phyloP scores from a whole-genome alignment of 768 basidiomycete species.

The Sutorius australiensis region DNA sequence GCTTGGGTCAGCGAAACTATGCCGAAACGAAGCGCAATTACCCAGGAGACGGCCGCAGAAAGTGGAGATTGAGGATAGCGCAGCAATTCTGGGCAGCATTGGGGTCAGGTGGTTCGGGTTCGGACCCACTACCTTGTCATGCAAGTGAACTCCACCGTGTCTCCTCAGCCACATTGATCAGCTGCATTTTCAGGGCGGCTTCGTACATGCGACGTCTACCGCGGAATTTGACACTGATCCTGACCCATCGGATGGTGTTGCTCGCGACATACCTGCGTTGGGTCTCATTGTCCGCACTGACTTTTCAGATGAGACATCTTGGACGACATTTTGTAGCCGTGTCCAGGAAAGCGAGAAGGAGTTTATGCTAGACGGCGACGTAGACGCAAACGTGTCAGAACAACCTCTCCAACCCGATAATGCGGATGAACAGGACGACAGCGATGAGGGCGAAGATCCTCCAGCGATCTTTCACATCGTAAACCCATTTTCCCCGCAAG shows the following conservation, averaged over 20 bases:
- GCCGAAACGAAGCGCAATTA: constrained; percentile 39
- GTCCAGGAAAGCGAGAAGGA: constrained; percentile 59
- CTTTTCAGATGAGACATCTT: constrained; percentile 63
- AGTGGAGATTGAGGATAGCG: constrained; percentile 50
- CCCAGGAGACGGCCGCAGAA: constrained; percentile 54
- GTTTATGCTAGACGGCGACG: constrained; percentile 34
- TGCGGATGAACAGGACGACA: constrained; percentile 14
- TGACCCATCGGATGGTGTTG: constrained; percentile 51
- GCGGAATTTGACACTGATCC: constrained; percentile 37
- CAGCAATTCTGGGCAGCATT: constrained; percentile 44
- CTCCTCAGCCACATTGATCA: not conserved
- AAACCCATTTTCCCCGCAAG: constrained; percentile 40
- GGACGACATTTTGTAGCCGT: constrained; percentile 50
- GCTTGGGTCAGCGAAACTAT: constrained; percentile 38
- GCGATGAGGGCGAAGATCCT: constrained; percentile 30
- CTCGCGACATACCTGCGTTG: constrained; percentile 45
- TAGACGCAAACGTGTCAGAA: constrained; percentile 20
- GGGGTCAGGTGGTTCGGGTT: constrained; percentile 15
- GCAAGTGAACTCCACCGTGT: constrained; percentile 1
- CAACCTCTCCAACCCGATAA: constrained; percentile 18
- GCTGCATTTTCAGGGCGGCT: constrained; percentile 13
- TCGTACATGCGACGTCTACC: constrained; percentile 12
- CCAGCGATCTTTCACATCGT: constrained; percentile 52
- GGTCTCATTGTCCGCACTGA: constrained; percentile 74
- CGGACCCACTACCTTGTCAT: constrained; percentile 8